phyloP scores from a whole-genome alignment of 495 filamentous ascomycete species.

The Penicillium lividum region DNA sequence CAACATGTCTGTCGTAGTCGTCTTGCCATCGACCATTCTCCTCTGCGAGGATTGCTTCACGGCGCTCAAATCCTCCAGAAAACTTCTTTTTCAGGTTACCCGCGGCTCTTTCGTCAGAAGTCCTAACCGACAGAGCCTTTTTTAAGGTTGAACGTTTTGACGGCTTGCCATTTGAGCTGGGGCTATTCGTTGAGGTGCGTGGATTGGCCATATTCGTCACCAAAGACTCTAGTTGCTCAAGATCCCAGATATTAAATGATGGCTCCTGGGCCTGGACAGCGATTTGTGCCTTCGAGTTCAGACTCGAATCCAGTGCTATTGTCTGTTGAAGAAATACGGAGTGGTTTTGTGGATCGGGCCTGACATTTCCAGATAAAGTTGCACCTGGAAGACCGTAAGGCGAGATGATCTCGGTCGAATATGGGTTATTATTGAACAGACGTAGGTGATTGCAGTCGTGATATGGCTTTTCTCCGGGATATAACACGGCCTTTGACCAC shows the following conservation, averaged over 20 bases:
- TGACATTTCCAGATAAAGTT: constrained; percentile 14
- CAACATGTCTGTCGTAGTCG: neutral
- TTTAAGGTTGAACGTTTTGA: constrained; percentile 29
- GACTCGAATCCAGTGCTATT: constrained; percentile 27
- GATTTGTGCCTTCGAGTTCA: constrained; percentile 42
- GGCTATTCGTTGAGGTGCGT: constrained; percentile 10
- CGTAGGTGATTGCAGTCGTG: constrained; percentile 31
- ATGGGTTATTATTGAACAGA: constrained; percentile 34
- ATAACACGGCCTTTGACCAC: constrained; percentile 50
- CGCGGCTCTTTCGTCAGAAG: neutral
- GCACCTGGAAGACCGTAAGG: constrained; percentile 22
- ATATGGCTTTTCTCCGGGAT: constrained; percentile 48
- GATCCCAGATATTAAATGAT: constrained; percentile 41
- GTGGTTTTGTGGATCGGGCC: constrained; percentile 27
- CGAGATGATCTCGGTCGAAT: constrained; percentile 28
- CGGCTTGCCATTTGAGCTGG: neutral
- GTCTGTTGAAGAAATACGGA: constrained; percentile 30
- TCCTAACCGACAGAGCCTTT: constrained; percentile 1
- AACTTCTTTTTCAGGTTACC: constrained; percentile 1
- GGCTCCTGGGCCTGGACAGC: constrained; percentile 41
- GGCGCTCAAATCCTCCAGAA: neutral
- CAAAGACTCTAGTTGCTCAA: constrained; percentile 20
- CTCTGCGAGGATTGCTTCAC: neutral
- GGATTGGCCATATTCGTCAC: constrained; percentile 26
- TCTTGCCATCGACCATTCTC: constrained; percentile 3